Evolutionary conservation across 2,329 filamentous ascomycete genomes (phyloP), one percentile per base, ranked within the genome.

Genomic region (Colletotrichum orbiculare): DNA sequence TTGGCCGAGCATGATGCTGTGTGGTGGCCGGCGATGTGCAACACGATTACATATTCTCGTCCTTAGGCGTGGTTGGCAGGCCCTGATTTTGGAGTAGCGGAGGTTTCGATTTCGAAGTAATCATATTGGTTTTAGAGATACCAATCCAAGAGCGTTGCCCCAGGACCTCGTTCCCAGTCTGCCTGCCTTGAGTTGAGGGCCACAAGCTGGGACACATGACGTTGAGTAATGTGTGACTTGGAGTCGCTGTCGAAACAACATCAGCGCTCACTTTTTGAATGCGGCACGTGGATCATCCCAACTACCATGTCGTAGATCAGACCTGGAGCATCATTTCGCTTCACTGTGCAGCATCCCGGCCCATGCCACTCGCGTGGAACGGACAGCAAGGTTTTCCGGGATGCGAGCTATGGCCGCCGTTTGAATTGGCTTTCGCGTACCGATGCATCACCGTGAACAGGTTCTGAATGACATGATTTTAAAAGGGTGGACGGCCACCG

Each of bases 1-100:
- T 98, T 66, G 91, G 89, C 38, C 96, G 96, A 81, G 91, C 90
- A 34, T 96, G 68, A 39, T 17, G 17, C 25, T 9, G 13, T 25
- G 8, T 46, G 8, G 11, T 49, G 25, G 25, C 25, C 25, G 25
- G 25, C 25, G 25, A 25, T 25, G 25, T 25, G 25, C 25, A 25
- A 1, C 4, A 25, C 4, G 4, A 25, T 25, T 5, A 25, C 47
- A 49, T 11, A 15, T 17, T 13, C 17, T 57, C 35, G 9, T 17
- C 54, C 42, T 34, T 48, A 38, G 12, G 50, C 52, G 38, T 9
- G 47, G 43, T 2, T 11, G 45, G 13, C 5, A 9, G 52, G 25
- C n/a, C 6, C 34, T 50, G 33, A 11, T 46, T 42, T n/a, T 55
- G 63, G 59, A 62, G 46, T 53, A 60, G 34, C 45, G 49, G 25